phyloP scores from a whole-genome alignment of 148 eudicot genomes.

The Silene latifolia region DNA sequence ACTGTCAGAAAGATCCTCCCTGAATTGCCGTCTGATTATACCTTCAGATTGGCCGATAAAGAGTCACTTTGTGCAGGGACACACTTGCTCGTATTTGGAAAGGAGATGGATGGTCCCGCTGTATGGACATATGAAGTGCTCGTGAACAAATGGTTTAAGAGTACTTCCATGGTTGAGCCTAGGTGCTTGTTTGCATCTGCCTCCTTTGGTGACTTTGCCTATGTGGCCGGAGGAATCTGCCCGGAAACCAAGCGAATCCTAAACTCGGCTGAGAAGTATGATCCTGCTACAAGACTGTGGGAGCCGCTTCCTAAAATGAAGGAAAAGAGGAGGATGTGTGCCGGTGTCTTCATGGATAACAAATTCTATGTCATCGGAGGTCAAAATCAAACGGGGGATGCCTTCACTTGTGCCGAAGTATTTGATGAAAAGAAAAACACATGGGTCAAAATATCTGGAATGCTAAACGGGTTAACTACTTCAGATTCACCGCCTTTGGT shows the following conservation, averaged over 20 bases:
- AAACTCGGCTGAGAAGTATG: constrained; percentile 37
- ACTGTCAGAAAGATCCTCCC: constrained; percentile 30
- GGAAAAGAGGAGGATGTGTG: constrained; percentile 47
- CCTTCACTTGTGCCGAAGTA: constrained; percentile 63
- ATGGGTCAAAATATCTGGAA: constrained; percentile 55
- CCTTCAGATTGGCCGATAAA: constrained; percentile 45
- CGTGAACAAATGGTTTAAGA: constrained; percentile 53
- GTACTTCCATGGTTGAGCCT: constrained; percentile 53
- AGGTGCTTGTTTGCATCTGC: constrained; percentile 83
- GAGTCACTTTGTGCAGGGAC: constrained; percentile 78
- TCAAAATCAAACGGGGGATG: constrained; percentile 34
- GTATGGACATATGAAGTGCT: constrained; percentile 59
- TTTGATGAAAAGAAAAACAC: constrained; percentile 37
- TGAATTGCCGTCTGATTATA: constrained; percentile 32
- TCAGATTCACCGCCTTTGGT: constrained; percentile 66
- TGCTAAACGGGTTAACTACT: constrained; percentile 46
- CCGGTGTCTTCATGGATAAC: constrained; percentile 69
- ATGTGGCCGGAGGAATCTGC: constrained; percentile 62
- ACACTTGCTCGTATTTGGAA: constrained; percentile 65
- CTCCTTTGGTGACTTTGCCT: constrained; percentile 49
- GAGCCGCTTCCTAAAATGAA: constrained; percentile 59
- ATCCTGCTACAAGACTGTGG: constrained; percentile 48
- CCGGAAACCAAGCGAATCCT: constrained; percentile 23
- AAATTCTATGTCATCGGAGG: constrained; percentile 69
- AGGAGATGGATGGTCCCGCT: constrained; percentile 42